phyloP scores from a whole-genome alignment of 345 rosid genomes.

The Barbarea vulgaris region DNA sequence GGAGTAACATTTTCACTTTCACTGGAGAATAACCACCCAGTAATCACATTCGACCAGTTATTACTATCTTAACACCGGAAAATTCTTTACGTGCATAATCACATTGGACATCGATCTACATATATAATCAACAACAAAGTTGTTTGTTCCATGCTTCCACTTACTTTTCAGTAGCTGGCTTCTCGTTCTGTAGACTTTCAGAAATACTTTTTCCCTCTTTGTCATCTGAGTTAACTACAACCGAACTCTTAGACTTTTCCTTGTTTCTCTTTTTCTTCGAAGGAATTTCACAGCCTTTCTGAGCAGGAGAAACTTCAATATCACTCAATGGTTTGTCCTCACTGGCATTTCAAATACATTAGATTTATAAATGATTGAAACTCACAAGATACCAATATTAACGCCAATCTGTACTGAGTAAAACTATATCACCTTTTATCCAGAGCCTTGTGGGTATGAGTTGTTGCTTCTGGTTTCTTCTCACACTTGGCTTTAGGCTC shows the following conservation, averaged over 20 bases:
- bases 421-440: slow-evolving; percentile 37
- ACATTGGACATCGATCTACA: background rate
- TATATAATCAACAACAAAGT: background rate
- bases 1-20: background rate
- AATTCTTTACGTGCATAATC: background rate
- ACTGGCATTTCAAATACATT: slow-evolving; percentile 16
- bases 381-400: background rate
- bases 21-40: background rate
- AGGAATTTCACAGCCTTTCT: slow-evolving; percentile 11
- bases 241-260: slow-evolving; percentile 15
- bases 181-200: slow-evolving; percentile 37
- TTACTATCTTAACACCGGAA: background rate
- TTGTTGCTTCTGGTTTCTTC: slow-evolving; percentile 21
- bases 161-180: slow-evolving; percentile 31
- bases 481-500: slow-evolving; percentile 13
- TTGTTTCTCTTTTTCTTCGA: slow-evolving; percentile 27
- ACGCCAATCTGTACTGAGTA: background rate
- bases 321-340: slow-evolving; percentile 16
- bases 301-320: background rate
- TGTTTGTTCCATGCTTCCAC: background rate
- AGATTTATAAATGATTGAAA: background rate
- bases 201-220: slow-evolving; percentile 10
- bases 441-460: slow-evolving; percentile 5
- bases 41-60: background rate
- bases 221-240: background rate